Percentiles rank a stretch among this genome's conserved stretches.
phyloP scores from a whole-genome alignment of 78 protist genomes.

The Chrysochromulina parva region DNA sequence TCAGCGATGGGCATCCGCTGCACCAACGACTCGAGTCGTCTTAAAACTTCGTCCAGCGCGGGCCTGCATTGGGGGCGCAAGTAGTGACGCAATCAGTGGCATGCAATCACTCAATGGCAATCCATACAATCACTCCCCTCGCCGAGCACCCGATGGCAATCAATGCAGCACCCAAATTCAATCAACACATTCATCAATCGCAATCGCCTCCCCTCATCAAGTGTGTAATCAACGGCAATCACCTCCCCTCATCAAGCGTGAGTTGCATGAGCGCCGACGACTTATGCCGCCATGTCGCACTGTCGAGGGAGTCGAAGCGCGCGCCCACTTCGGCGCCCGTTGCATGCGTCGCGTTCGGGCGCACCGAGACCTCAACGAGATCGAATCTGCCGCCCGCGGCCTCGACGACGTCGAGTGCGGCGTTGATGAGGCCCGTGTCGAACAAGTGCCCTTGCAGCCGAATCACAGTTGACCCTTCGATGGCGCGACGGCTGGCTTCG shows the following conservation, averaged over 20 bases:
- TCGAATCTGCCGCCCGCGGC: background rate
- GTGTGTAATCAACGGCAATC: no score
- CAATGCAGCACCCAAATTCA: no score
- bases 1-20: background rate
- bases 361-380: background rate
- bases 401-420: conserved; percentile 27
- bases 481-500: background rate
- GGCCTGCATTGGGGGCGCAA: background rate
- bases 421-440: conserved; percentile 16
- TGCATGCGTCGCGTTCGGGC: background rate
- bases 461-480: background rate
- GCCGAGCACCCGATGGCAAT: no score
- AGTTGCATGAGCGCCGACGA: background rate
- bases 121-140: no score
- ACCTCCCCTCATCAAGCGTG: no score
- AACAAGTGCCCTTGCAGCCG: background rate
- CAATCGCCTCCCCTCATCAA: no score
- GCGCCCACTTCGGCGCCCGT: no score
- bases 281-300: no score
- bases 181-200: no score
- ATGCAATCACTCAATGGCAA: no score
- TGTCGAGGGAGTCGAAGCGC: no score
- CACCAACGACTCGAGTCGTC: background rate
- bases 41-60: background rate
- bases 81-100: no score